Percentiles rank a stretch among this genome's conserved stretches.
These are phyloP conservation scores for Dioszegia hungarica DNA, from an alignment of 768 basidiomycete species.

Conservation along the genomic window DNA sequence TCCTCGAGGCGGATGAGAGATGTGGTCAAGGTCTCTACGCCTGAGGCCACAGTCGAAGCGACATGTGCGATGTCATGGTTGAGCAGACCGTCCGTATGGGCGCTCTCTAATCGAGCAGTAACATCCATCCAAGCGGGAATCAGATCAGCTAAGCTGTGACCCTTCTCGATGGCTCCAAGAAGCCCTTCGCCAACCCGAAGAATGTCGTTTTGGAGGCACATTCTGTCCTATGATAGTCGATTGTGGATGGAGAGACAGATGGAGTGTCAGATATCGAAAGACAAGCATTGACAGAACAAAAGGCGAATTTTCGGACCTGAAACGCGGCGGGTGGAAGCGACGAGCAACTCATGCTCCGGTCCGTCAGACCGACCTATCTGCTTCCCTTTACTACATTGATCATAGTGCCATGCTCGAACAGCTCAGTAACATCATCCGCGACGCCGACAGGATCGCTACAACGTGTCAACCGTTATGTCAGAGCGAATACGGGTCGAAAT, in stretches of 20 bases:
- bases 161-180: neutral
- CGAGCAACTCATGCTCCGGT: too few relatives aligned
- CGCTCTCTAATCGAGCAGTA: neutral
- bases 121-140: neutral
- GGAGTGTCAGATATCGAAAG: neutral
- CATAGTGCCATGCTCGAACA: neutral
- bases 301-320: neutral
- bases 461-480: too few relatives aligned
- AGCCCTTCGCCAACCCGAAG: neutral
- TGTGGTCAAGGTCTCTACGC: neutral
- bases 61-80: neutral
- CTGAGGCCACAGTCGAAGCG: neutral
- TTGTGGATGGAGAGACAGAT: neutral
- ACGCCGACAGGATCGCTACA: neutral
- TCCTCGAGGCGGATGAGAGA: neutral
- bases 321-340: neutral
- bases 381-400: too few relatives aligned
- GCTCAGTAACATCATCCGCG: neutral
- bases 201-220: neutral
- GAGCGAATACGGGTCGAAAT: too few relatives aligned
- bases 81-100: neutral
- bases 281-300: neutral
- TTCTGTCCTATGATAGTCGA: neutral
- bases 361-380: too few relatives aligned
- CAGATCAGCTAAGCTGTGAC: neutral